These are phyloP conservation scores for Pseudisothecium myosuroides DNA, from an alignment of 225 moss, liverwort and hornwort genomes.

Conservation along the genomic window DNA sequence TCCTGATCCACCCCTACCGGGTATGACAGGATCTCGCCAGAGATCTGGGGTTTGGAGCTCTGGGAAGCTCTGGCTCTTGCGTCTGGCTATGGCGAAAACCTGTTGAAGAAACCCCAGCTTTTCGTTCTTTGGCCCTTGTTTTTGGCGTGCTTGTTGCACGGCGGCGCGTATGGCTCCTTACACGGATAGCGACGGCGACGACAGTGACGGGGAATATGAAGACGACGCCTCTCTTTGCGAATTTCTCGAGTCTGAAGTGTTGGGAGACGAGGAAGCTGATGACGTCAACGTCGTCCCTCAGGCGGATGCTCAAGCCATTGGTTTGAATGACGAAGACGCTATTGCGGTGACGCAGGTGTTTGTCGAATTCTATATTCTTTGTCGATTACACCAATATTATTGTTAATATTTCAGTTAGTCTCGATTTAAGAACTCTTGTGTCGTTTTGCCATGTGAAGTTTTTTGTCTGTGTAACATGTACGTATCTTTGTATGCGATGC, in stretches of 20 bases:
- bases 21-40: not conserved
- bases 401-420: not conserved
- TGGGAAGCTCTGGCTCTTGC: not conserved
- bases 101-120: slow-evolving; percentile 22
- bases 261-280: slow-evolving; percentile 39
- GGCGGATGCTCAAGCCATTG: not conserved
- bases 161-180: not conserved
- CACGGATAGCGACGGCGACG: not conserved
- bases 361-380: not conserved
- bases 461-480: not conserved
- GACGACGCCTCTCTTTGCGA: slow-evolving; percentile 61
- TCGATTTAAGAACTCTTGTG: not conserved
- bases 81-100: slow-evolving; percentile 21
- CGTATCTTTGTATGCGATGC: not conserved
- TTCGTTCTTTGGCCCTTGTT: not conserved
- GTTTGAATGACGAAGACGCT: not conserved
- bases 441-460: not conserved
- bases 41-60: slow-evolving; percentile 12
- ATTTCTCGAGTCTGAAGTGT: slow-evolving; percentile 68
- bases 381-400: not conserved
- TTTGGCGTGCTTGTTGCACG: not conserved
- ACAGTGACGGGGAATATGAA: slow-evolving; percentile 30
- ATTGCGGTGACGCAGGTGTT: not conserved
- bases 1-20: not conserved
- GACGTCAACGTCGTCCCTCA: not conserved